Percentiles rank a stretch among this genome's conserved stretches.
These are phyloP conservation scores for Amylocystis lapponica DNA, from an alignment of 768 basidiomycete genomes.

Conservation along the genomic window DNA sequence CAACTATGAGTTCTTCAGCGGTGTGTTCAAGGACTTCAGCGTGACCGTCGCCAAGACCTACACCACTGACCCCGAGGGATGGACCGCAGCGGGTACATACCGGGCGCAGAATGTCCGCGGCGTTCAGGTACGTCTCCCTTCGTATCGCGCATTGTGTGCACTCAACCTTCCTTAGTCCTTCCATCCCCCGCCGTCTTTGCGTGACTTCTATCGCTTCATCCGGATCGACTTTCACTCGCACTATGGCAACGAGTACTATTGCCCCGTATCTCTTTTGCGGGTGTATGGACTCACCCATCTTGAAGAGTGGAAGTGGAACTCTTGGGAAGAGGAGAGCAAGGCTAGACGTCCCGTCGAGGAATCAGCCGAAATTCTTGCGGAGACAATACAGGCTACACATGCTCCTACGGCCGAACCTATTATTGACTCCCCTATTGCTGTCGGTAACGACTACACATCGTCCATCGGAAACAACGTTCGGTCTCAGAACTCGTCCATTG, in stretches of 20 bases:
- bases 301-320: slow-evolving; percentile 92
- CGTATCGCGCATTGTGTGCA: not conserved
- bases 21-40: slow-evolving; percentile 88
- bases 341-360: slow-evolving; percentile 17
- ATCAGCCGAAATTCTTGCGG: no score
- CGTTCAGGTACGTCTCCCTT: slow-evolving; percentile 61
- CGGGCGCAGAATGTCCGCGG: slow-evolving; percentile 87
- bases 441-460: no score
- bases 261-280: slow-evolving; percentile 86
- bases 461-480: no score
- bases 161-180: slow-evolving; percentile 48
- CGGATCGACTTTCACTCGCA: slow-evolving; percentile 91
- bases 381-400: no score
- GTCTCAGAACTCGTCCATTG: no score
- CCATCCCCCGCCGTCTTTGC: slow-evolving; percentile 64
- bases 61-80: slow-evolving; percentile 31
- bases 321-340: slow-evolving; percentile 68
- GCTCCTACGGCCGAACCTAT: no score
- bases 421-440: no score
- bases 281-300: slow-evolving; percentile 96
- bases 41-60: slow-evolving; percentile 63
- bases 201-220: slow-evolving; percentile 89
- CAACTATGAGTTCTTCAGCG: slow-evolving; percentile 97
- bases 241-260: slow-evolving; percentile 95
- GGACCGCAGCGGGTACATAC: slow-evolving; percentile 71